Evolutionary conservation across 805 yeast genomes (phyloP).

Genomic region (Candida silvicultrix): DNA sequence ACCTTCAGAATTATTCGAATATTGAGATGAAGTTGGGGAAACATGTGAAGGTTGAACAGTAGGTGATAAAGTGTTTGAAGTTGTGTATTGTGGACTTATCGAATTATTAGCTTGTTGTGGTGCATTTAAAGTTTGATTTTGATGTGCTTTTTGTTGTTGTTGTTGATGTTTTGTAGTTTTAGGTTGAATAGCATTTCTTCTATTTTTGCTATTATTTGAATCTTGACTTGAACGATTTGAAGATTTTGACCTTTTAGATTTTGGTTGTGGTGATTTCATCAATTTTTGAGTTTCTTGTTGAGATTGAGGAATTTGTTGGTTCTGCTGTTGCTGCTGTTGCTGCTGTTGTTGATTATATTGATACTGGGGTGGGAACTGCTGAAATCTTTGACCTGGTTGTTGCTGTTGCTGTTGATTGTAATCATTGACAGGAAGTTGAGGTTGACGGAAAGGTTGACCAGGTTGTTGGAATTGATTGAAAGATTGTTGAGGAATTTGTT

Average conservation of each 20-base stretch:
- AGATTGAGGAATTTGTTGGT: constrained; percentile 7
- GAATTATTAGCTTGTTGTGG: neutral
- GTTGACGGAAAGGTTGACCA: constrained; percentile 1
- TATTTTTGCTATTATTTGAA: constrained; percentile 1
- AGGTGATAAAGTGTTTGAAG: neutral
- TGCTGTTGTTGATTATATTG: constrained; percentile 7
- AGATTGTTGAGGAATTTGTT: neutral
- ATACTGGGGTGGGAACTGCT: constrained; percentile 14
- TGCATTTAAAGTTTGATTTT: neutral
- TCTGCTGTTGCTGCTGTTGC: constrained; percentile 13
- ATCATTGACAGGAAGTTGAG: constrained; percentile 2
- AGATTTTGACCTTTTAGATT: neutral
- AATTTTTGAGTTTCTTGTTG: constrained; percentile 5
- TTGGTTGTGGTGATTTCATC: neutral
- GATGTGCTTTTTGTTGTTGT: neutral
- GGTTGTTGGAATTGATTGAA: constrained; percentile 11
- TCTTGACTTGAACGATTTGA: neutral
- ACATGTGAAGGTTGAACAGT: constrained; percentile 10
- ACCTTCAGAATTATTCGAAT: constrained; percentile 5
- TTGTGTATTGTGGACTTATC: constrained; percentile 3
- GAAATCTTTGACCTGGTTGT: constrained; percentile 11
- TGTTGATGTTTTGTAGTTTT: constrained; percentile 3
- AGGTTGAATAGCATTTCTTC: constrained; percentile 8
- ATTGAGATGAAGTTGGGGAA: constrained; percentile 15
- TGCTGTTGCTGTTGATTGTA: constrained; percentile 6